Percentiles rank a stretch among this genome's conserved stretches.
These are phyloP conservation scores for Daldinia vernicosa DNA, from an alignment of 495 filamentous ascomycete species.

Conservation along the genomic window DNA sequence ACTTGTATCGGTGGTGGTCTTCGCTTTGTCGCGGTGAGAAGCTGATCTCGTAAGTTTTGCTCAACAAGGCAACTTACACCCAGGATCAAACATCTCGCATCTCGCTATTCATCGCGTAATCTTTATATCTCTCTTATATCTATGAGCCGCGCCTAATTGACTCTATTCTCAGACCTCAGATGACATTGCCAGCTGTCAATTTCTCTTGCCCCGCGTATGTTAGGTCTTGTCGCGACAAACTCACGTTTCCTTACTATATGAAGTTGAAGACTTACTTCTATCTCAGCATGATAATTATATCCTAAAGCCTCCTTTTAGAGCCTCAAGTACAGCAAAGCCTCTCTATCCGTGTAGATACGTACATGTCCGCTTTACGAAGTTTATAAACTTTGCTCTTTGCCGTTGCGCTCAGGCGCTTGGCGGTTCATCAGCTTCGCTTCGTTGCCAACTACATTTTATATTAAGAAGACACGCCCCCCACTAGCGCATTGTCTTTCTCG, in stretches of 20 bases:
- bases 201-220: conserved; percentile 31
- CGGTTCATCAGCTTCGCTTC: conserved; percentile 1
- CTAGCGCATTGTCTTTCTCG: conserved; percentile 3
- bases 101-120: neutral
- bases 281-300: conserved; percentile 15
- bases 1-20: conserved; percentile 37
- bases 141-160: neutral
- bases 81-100: neutral
- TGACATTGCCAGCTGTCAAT: conserved; percentile 5
- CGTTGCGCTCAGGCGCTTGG: conserved; percentile 26
- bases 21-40: conserved; percentile 37
- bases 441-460: neutral
- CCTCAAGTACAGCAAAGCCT: conserved; percentile 1
- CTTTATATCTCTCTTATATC: conserved; percentile 12
- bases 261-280: conserved; percentile 12
- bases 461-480: conserved; percentile 1
- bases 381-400: conserved; percentile 9
- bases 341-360: neutral
- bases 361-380: conserved; percentile 10
- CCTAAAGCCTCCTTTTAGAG: neutral
- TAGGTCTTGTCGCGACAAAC: conserved; percentile 22
- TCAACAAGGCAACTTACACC: conserved; percentile 21
- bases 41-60: conserved; percentile 33
- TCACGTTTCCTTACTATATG: conserved; percentile 4
- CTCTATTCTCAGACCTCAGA: neutral